phyloP scores from a whole-genome alignment of 768 basidiomycete genomes.

The Lactifluus rugatus region DNA sequence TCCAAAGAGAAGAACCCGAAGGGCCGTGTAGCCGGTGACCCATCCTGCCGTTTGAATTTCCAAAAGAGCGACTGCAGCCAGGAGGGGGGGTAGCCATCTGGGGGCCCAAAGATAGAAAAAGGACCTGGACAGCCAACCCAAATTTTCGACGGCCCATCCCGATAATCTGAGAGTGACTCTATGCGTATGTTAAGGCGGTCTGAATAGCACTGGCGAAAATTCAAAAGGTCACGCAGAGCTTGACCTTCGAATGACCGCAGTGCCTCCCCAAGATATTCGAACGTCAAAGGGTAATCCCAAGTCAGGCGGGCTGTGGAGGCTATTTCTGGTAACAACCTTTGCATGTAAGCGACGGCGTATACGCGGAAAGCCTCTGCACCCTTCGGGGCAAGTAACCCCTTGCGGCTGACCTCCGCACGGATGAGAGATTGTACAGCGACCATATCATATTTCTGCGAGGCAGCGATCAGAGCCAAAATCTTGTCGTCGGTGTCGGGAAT shows the following conservation, averaged over 20 bases:
- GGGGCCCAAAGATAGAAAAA: too few relatives aligned
- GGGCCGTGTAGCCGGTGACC: too few relatives aligned
- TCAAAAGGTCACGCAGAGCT: not conserved
- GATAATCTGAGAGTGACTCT: not conserved
- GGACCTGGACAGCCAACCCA: too few relatives aligned
- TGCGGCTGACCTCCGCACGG: not conserved
- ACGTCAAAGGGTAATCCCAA: too few relatives aligned
- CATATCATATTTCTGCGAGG: constrained; percentile 9
- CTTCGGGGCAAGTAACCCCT: not conserved
- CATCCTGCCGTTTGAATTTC: too few relatives aligned
- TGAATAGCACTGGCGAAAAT: not conserved
- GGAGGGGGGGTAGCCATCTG: too few relatives aligned
- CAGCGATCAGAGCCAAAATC: not conserved
- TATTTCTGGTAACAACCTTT: not conserved
- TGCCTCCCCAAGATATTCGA: not conserved
- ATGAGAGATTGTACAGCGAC: not conserved
- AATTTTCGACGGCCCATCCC: too few relatives aligned
- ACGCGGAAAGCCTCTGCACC: not conserved
- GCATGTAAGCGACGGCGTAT: not conserved
- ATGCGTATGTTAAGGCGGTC: not conserved
- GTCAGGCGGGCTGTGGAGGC: too few relatives aligned
- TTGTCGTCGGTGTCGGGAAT: not conserved
- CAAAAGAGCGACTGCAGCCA: too few relatives aligned
- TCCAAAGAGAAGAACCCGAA: too few relatives aligned
- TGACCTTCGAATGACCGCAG: not conserved